phyloP scores from a whole-genome alignment of 495 filamentous ascomycete genomes.

The Podospora pseudopauciseta region DNA sequence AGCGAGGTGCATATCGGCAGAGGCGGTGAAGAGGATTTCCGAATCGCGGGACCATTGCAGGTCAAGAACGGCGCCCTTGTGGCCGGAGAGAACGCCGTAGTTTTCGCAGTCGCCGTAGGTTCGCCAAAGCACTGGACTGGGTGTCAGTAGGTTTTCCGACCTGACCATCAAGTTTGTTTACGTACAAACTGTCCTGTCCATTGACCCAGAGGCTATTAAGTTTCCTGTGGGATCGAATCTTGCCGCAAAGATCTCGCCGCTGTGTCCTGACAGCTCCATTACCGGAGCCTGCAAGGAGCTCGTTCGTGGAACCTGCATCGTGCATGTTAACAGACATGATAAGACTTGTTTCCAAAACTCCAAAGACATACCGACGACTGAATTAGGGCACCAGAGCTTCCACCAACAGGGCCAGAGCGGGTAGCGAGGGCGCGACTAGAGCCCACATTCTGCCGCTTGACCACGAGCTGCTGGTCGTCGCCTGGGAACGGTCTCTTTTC shows the following conservation, averaged over 20 bases:
- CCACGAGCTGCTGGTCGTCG: constrained; percentile 74
- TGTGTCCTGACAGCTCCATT: constrained; percentile 85
- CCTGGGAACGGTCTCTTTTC: constrained; percentile 86
- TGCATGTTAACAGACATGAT: constrained; percentile 24
- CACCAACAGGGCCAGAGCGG: constrained; percentile 60
- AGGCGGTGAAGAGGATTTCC: constrained; percentile 84
- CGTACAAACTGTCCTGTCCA: constrained; percentile 87
- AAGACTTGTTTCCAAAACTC: constrained; percentile 10
- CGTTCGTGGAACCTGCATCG: constrained; percentile 67
- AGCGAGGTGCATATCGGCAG: constrained; percentile 84
- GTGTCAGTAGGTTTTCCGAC: neutral
- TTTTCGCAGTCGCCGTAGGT: constrained; percentile 91
- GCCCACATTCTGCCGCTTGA: constrained; percentile 84
- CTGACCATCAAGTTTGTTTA: neutral
- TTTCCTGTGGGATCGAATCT: constrained; percentile 86
- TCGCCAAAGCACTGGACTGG: constrained; percentile 75
- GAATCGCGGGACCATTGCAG: constrained; percentile 96
- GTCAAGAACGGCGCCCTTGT: constrained; percentile 86
- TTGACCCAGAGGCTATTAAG: constrained; percentile 88
- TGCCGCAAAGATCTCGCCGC: constrained; percentile 82
- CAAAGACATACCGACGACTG: constrained; percentile 69
- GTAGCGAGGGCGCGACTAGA: constrained; percentile 57
- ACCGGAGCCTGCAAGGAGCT: constrained; percentile 86
- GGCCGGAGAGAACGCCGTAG: constrained; percentile 80
- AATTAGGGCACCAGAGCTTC: constrained; percentile 66